phyloP scores from a whole-genome alignment of 768 basidiomycete genomes.

The Pulveroboletus frians region DNA sequence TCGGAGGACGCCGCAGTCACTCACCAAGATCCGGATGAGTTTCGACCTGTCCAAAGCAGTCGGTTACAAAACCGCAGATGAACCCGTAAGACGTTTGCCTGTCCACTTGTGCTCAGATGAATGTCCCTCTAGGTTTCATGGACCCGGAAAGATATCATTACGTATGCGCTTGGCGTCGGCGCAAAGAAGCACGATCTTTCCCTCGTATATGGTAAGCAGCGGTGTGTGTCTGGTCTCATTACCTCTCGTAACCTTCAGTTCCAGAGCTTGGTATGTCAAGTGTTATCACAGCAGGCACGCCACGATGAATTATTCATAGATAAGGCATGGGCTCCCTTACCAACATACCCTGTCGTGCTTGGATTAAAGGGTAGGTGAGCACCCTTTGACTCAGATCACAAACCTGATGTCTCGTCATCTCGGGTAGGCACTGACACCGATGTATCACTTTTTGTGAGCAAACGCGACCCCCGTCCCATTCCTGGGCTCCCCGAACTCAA shows the following conservation, averaged over 20 bases:
- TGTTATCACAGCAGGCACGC: background rate
- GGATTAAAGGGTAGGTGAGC: slow-evolving; percentile 51
- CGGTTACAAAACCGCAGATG: slow-evolving; percentile 48
- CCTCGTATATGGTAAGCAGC: slow-evolving; percentile 61
- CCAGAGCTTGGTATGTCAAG: slow-evolving; percentile 47
- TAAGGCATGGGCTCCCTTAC: slow-evolving; percentile 67
- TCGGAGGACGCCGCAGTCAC: background rate
- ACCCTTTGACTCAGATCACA: background rate
- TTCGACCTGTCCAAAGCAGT: slow-evolving; percentile 63
- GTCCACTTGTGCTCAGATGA: background rate
- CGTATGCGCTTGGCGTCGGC: slow-evolving; percentile 77
- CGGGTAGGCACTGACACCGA: slow-evolving; percentile 52
- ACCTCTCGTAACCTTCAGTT: background rate
- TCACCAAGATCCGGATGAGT: slow-evolving; percentile 29
- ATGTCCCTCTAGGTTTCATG: slow-evolving; percentile 55
- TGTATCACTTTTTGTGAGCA: slow-evolving; percentile 62
- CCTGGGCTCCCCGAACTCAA: slow-evolving; percentile 70
- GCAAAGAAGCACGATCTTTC: slow-evolving; percentile 69
- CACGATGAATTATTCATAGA: slow-evolving; percentile 34
- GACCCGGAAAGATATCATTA: slow-evolving; percentile 79
- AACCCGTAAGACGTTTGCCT: slow-evolving; percentile 41
- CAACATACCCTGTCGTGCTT: slow-evolving; percentile 82
- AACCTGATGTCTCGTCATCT: background rate
- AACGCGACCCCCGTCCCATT: slow-evolving; percentile 33
- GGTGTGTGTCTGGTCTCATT: background rate